These are phyloP conservation scores for Candida coquimbonensis DNA, from an alignment of 805 yeast species.

Conservation along the genomic window DNA sequence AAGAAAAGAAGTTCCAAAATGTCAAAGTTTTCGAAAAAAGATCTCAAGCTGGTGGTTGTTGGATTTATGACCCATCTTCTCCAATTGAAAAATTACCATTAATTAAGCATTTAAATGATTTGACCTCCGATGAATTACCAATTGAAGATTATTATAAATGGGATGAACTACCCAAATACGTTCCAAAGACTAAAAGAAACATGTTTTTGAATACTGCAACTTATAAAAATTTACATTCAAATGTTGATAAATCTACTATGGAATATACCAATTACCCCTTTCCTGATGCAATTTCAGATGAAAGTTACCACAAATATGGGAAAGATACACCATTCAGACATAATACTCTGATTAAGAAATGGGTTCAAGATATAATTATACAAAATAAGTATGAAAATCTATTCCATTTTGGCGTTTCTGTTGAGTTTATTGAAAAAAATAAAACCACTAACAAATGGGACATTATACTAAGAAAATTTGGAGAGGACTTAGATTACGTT, in stretches of 20 bases:
- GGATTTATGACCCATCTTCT: slow-evolving; percentile 27
- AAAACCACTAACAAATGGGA: slow-evolving; percentile 12
- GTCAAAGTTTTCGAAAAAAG: slow-evolving; percentile 35
- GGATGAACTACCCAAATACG: background rate
- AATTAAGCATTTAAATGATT: background rate
- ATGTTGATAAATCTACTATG: slow-evolving; percentile 8
- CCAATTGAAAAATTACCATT: slow-evolving; percentile 1
- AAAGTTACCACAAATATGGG: slow-evolving; percentile 3
- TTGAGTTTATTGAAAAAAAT: background rate
- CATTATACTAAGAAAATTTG: slow-evolving; percentile 26
- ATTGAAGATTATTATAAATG: background rate
- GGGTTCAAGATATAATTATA: slow-evolving; percentile 6
- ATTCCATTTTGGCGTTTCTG: background rate
- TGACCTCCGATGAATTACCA: background rate
- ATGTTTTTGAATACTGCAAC: slow-evolving; percentile 6
- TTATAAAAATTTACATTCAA: slow-evolving; percentile 6
- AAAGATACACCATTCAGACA: slow-evolving; percentile 10
- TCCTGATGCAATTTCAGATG: background rate
- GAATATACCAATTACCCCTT: slow-evolving; percentile 7
- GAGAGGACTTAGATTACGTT: slow-evolving; percentile 9
- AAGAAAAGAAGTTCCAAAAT: slow-evolving; percentile 26
- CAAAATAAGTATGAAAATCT: background rate
- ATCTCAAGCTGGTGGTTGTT: slow-evolving; percentile 33
- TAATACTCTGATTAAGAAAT: slow-evolving; percentile 7
- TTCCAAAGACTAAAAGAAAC: background rate